Conservation (phyloP, 108 stramenopile genomes). For the Aurantiochytrium sp. region DNA sequence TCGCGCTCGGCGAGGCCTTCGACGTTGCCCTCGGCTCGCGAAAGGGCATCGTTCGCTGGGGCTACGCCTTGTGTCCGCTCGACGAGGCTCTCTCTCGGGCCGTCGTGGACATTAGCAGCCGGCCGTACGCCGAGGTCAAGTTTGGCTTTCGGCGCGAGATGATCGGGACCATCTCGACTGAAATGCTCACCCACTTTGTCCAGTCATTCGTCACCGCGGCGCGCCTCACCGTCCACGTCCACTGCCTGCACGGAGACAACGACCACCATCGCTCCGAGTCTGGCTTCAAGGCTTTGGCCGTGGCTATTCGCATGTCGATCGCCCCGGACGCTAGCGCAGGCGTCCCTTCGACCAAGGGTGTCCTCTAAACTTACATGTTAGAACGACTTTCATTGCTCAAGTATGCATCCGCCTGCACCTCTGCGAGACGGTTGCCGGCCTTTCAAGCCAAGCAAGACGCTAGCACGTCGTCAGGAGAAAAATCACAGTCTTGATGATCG, state of each 20-base stretch:
- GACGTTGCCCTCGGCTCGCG: slow-evolving; percentile 47
- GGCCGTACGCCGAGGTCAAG: slow-evolving; percentile 49
- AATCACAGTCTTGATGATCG: too few relatives aligned
- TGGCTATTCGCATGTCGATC: slow-evolving; percentile 49
- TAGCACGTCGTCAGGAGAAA: too few relatives aligned
- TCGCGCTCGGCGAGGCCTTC: slow-evolving; percentile 61
- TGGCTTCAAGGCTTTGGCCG: slow-evolving; percentile 56
- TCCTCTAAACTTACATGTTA: slow-evolving; percentile 32
- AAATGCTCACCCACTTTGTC: slow-evolving; percentile 56
- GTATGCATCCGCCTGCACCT: too few relatives aligned
- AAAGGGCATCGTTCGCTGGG: slow-evolving; percentile 50
- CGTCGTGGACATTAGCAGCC: slow-evolving; percentile 55
- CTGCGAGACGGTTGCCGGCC: too few relatives aligned
- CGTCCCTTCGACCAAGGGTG: slow-evolving; percentile 55
- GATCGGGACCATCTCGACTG: slow-evolving; percentile 53
- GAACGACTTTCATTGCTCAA: too few relatives aligned
- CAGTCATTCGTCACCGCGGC: slow-evolving; percentile 52
- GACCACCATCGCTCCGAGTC: slow-evolving; percentile 62
- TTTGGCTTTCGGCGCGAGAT: slow-evolving; percentile 50
- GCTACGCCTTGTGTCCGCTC: slow-evolving; percentile 49
- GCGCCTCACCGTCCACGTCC: slow-evolving; percentile 55
- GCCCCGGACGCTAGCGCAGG: slow-evolving; percentile 43
- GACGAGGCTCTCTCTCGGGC: slow-evolving; percentile 59
- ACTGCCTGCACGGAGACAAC: slow-evolving; percentile 51
- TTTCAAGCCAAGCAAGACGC: too few relatives aligned